Conservation (phyloP, 768 basidiomycete genomes). For the Leccinum rimulosum region DNA sequence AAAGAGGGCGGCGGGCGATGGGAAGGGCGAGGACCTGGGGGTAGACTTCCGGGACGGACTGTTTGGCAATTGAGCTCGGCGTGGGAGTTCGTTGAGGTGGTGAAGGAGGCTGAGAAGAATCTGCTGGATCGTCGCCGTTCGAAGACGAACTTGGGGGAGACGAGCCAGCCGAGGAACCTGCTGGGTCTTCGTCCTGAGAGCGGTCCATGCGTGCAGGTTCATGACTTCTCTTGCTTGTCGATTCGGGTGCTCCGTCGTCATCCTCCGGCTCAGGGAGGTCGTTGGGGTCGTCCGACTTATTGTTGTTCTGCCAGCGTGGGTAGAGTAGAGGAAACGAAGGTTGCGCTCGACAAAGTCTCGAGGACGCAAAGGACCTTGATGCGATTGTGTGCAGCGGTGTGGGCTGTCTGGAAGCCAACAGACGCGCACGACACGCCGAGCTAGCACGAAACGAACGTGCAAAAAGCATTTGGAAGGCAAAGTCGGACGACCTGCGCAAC, state of each 20-base stretch:
- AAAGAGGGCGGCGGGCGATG: constrained; percentile 91
- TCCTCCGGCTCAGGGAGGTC: constrained; percentile 25
- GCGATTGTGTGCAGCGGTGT: constrained; percentile 8
- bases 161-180: constrained; percentile 32
- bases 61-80: constrained; percentile 69
- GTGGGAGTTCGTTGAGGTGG: constrained; percentile 36
- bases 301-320: constrained; percentile 40
- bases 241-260: constrained; percentile 26
- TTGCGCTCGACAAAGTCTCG: constrained; percentile 20
- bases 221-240: constrained; percentile 11
- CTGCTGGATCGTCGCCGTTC: constrained; percentile 36
- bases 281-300: constrained; percentile 27
- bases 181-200: constrained; percentile 31
- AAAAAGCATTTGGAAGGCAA: constrained; percentile 24
- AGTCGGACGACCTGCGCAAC: constrained; percentile 16
- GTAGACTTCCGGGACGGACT: constrained; percentile 85
- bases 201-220: constrained; percentile 23
- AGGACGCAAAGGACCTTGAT: constrained; percentile 29
- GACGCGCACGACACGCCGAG: constrained; percentile 11
- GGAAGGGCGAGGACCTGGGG: constrained; percentile 94
- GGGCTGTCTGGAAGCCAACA: constrained; percentile 9
- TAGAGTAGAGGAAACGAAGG: constrained; percentile 31
- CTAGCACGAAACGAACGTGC: constrained; percentile 18
- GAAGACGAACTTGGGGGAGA: constrained; percentile 32
- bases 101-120: constrained; percentile 23